Base-by-base conservation (phyloP, 2,329 filamentous ascomycete species). In the Neocatenulostroma microsporum region DNA sequence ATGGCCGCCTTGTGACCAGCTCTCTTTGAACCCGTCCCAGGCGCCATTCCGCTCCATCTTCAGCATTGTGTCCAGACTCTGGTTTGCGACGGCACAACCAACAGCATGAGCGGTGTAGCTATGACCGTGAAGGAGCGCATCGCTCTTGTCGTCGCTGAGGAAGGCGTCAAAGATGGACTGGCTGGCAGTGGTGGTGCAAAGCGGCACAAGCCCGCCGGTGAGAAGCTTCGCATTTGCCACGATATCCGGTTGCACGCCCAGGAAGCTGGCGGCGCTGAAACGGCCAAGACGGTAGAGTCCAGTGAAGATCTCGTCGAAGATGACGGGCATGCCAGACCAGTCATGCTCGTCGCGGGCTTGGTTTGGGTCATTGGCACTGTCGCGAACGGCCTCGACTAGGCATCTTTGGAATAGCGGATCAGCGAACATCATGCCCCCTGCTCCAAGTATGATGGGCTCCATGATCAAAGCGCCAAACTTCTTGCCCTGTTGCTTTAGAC, bases 261-360 rank as follows among this genome's bases (percentile, higher is more conserved):
- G 71, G 57, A 89, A 83, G 0, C 78, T 79, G 0, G 82, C 76
- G 0, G 84, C 71, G 1, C 74, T 78, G 53, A 80, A 77, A 25
- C 78, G 74, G 2, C 86, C 85, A 0, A 94, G 76, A 10, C 86
- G 82, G 57, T 88, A 88, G 4, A 93, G 67, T 1, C 85, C 85
- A 0, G 84, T 89, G 61, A 94, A 93, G 23, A 93, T 85, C 56
- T 93, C 86, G 54, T 94, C 85, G 46, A 86, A 85, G 48, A 93
- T 69, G 25, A 93, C 65, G 0, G 86, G 85, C 3, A 93, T 71
- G 2, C 85, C 84, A 2, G 69, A 68, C 85, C 85, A 93, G 20
- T 64, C 46, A 7, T 49, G 51, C 21, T 49, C 34, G 21, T 52
- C 47, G 17, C 5, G 37, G 20, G 25, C 33, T 12, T 21, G 6